phyloP scores from a whole-genome alignment of 1,284 basidiomycete species.

The Cutaneotrichosporon sp. region DNA sequence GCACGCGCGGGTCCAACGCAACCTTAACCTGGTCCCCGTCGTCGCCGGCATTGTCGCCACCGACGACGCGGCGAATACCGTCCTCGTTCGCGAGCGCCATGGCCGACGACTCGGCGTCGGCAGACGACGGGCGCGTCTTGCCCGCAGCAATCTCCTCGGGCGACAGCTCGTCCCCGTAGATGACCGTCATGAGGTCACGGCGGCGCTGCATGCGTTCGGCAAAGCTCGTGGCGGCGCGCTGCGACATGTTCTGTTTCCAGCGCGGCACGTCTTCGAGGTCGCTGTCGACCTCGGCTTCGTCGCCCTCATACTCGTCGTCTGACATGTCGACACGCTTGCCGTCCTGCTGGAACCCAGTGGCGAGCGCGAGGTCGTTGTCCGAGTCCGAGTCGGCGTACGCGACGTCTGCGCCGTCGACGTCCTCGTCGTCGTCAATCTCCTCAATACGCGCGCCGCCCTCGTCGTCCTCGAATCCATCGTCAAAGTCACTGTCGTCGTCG shows the following conservation, averaged over 20 bases:
- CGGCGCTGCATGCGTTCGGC: slow-evolving; percentile 50
- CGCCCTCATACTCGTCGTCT: slow-evolving; percentile 39
- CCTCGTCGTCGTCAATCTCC: slow-evolving; percentile 42
- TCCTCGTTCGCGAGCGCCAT: slow-evolving; percentile 49
- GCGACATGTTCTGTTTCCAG: slow-evolving; percentile 73
- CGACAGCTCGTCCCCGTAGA: slow-evolving; percentile 68
- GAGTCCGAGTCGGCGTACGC: slow-evolving; percentile 77
- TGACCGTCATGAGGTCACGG: slow-evolving; percentile 77
- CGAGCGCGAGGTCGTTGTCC: slow-evolving; percentile 42
- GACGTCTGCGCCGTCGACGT: slow-evolving; percentile 47
- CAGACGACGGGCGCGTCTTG: slow-evolving; percentile 37
- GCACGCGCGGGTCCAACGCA: slow-evolving; percentile 50
- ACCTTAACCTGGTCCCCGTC: slow-evolving; percentile 72
- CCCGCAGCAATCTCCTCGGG: slow-evolving; percentile 65
- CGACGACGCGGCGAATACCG: slow-evolving; percentile 68
- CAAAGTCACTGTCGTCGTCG: slow-evolving; percentile 40
- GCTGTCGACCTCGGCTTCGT: slow-evolving; percentile 46
- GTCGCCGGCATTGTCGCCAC: slow-evolving; percentile 41
- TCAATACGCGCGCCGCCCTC: slow-evolving; percentile 28
- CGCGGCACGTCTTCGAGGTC: slow-evolving; percentile 54
- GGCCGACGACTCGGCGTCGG: slow-evolving; percentile 40
- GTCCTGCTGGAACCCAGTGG: slow-evolving; percentile 48
- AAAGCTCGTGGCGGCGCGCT: slow-evolving; percentile 57
- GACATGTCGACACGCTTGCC: slow-evolving; percentile 46
- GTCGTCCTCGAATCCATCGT: slow-evolving; percentile 41